Conservation (phyloP, 768 basidiomycete genomes). For the Tricholoma bakamatsutake region DNA sequence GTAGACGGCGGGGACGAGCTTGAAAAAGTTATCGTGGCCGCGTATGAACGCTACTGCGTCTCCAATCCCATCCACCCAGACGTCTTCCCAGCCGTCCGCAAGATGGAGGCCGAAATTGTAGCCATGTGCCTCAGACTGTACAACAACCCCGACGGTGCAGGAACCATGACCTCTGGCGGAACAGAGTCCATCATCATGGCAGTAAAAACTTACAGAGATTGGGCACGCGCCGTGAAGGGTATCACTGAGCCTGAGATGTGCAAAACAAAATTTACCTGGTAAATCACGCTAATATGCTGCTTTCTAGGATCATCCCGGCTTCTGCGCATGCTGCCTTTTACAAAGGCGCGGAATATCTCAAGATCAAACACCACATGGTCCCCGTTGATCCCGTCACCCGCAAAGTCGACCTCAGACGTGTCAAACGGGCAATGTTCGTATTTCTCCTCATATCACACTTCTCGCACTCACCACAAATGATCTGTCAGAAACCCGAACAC, state of each 20-base stretch:
- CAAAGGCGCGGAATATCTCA: constrained; percentile 85
- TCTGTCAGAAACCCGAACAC: constrained; percentile 72
- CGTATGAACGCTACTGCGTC: constrained; percentile 76
- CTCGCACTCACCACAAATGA: constrained; percentile 3
- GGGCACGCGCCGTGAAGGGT: constrained; percentile 80
- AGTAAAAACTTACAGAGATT: constrained; percentile 90
- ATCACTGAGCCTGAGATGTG: constrained; percentile 93
- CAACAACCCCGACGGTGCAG: constrained; percentile 80
- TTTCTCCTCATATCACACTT: not conserved
- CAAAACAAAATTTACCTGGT: constrained; percentile 23
- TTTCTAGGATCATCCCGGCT: constrained; percentile 65
- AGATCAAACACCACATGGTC: constrained; percentile 83
- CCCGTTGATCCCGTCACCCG: constrained; percentile 76
- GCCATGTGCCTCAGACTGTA: constrained; percentile 83
- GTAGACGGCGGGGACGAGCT: constrained; percentile 81
- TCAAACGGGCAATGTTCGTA: constrained; percentile 83
- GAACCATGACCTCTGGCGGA: constrained; percentile 91
- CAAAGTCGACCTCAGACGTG: constrained; percentile 67
- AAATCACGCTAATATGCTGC: not conserved
- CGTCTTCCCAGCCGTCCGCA: constrained; percentile 85
- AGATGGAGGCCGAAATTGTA: constrained; percentile 97
- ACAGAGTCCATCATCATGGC: constrained; percentile 97
- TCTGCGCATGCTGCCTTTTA: constrained; percentile 94
- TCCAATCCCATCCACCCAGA: constrained; percentile 92
- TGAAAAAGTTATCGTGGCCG: constrained; percentile 70